Evolutionary conservation across 2,329 filamentous ascomycete species (phyloP), one percentile per base, ranked within the genome.

Genomic region (Arthroderma sp.): DNA sequence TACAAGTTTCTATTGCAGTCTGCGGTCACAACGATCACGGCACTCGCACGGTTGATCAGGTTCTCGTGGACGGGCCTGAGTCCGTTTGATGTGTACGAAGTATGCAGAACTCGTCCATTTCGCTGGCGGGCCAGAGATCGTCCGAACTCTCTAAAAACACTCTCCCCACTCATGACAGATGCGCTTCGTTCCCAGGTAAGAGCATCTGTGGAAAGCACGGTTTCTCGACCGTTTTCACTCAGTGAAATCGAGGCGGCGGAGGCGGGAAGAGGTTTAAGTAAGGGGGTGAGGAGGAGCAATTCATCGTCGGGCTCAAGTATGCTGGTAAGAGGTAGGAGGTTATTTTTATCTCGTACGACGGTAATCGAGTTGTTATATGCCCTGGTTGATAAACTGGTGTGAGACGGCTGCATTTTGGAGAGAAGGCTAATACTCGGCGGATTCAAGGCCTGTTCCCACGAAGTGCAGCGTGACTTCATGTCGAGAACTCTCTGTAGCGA

Each of bases 1-100:
- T 95, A 96, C 9, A 94, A 68, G 57, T 96, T 95, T 36, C 88
- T 76, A 58, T 94, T 94, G 1, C 88, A 88, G 64, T 96, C 89
- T 6, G 89, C 89, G 0, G 89, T 95, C 30, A 95, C 76, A 42
- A 95, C 81, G 50, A 96, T 83, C 50, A 95, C 86, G 3, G 84
- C 85, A 42, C 83, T 85, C 7, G 88, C 87, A 53, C 87, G 75
- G 52, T 88, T 84, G 59, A 95, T 93, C 11, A 95, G 71, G 50
- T 89, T 91, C 57, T 96, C 89, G 59, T 96, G 89, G 0, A 94
- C 84, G 61, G 88, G 88, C 33, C 88, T 75, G 3, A 96, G 81
- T 9, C 88, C 88, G 54, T 94, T 94, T 1, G 87, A 85, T 0
- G 89, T 95, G 58, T 96, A 96, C 8, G 88, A 95, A 1, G 89